Evolutionary conservation across 1,284 basidiomycete species (phyloP).

Genomic region (Leccinum subatratum): DNA sequence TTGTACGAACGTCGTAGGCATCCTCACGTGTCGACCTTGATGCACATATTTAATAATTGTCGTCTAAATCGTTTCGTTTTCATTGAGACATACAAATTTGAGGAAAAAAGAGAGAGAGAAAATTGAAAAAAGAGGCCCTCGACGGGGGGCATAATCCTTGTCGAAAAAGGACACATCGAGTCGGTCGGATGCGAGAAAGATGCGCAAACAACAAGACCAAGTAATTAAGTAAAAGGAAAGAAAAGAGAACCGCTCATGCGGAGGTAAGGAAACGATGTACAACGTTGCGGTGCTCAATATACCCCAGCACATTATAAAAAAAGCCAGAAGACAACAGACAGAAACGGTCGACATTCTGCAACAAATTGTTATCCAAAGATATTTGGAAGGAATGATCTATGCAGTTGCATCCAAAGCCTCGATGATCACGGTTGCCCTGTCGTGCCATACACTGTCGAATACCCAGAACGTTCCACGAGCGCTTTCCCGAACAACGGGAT

Average conservation of each 20-base stretch:
- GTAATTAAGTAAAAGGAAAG: neutral
- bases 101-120: no score
- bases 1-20: slow-evolving; percentile 54
- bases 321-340: slow-evolving; percentile 4
- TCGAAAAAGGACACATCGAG: slow-evolving; percentile 7
- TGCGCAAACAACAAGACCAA: neutral
- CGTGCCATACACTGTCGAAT: slow-evolving; percentile 74
- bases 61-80: slow-evolving; percentile 2
- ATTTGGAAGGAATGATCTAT: slow-evolving; percentile 41
- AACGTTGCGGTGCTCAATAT: slow-evolving; percentile 19
- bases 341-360: slow-evolving; percentile 12
- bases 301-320: slow-evolving; percentile 18
- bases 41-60: neutral
- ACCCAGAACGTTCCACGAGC: slow-evolving; percentile 78
- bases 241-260: neutral
- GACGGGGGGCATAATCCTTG: slow-evolving; percentile 7
- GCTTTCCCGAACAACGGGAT: slow-evolving; percentile 73
- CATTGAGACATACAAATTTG: slow-evolving; percentile 16
- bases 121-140: neutral
- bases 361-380: slow-evolving; percentile 33
- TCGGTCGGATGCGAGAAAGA: neutral
- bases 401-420: slow-evolving; percentile 66
- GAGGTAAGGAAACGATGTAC: slow-evolving; percentile 17
- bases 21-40: slow-evolving; percentile 43
- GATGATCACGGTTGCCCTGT: slow-evolving; percentile 60